Percentiles rank a stretch among this genome's conserved stretches.
Conservation (phyloP, 805 yeast species). For the Starmera pachycereana region DNA sequence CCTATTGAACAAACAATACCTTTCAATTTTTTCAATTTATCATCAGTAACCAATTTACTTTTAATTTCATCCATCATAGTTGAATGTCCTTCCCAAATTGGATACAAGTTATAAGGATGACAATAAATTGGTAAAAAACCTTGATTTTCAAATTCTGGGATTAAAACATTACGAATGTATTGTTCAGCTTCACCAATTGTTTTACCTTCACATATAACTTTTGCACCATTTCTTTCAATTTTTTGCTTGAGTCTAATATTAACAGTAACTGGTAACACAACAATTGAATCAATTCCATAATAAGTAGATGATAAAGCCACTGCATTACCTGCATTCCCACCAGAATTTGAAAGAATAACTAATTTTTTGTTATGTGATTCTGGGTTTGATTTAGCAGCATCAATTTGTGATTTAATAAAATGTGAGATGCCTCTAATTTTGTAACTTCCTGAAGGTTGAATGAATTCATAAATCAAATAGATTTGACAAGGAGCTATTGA, state of each 20-base stretch:
- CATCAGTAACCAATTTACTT: slow-evolving; percentile 14
- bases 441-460: slow-evolving; percentile 50
- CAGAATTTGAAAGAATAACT: slow-evolving; percentile 40
- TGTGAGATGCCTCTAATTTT: slow-evolving; percentile 47
- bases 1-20: slow-evolving; percentile 46
- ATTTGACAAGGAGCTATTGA: slow-evolving; percentile 25
- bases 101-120: slow-evolving; percentile 43
- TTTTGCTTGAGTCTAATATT: slow-evolving; percentile 33
- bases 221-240: slow-evolving; percentile 39
- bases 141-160: slow-evolving; percentile 12
- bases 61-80: slow-evolving; percentile 35
- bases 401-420: slow-evolving; percentile 27
- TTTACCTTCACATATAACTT: slow-evolving; percentile 34
- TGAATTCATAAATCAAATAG: slow-evolving; percentile 37
- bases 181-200: slow-evolving; percentile 42
- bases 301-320: slow-evolving; percentile 37
- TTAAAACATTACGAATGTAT: slow-evolving; percentile 24
- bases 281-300: slow-evolving; percentile 33
- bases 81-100: slow-evolving; percentile 48
- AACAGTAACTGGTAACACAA: slow-evolving; percentile 47
- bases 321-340: slow-evolving; percentile 48
- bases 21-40: slow-evolving; percentile 20
- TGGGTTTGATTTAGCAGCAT: slow-evolving; percentile 14
- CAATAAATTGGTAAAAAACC: slow-evolving; percentile 33
- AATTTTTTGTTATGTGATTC: slow-evolving; percentile 19